These are phyloP conservation scores for Exophiala dermatitidis DNA, from an alignment of 2,329 filamentous ascomycete species.

Conservation along the genomic window DNA sequence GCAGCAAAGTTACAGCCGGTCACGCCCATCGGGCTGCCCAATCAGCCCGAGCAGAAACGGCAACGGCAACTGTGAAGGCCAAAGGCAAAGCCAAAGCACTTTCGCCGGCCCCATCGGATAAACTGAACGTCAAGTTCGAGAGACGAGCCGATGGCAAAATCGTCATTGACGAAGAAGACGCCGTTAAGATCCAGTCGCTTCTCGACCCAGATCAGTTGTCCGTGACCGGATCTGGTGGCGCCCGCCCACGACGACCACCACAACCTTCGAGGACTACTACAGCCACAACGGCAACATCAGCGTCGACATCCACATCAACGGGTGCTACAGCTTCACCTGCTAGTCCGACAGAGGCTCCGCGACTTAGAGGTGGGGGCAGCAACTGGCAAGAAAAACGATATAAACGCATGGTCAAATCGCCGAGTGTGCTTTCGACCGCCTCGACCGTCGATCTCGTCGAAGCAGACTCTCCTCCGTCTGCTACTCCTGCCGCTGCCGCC, in stretches of 20 bases:
- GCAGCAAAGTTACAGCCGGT: too few species aligned
- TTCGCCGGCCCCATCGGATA: not conserved
- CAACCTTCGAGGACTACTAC: not conserved
- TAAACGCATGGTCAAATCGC: not conserved
- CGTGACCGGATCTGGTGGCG: not conserved
- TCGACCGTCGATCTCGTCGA: not conserved
- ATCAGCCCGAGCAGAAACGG: not conserved
- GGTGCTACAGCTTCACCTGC: too few species aligned
- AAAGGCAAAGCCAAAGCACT: not conserved
- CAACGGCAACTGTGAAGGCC: not conserved
- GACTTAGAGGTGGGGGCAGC: not conserved
- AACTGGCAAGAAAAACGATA: not conserved
- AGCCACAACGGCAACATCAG: not conserved
- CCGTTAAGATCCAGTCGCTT: not conserved
- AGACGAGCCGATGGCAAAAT: not conserved
- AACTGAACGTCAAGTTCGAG: not conserved
- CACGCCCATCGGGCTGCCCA: too few species aligned
- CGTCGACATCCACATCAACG: too few species aligned
- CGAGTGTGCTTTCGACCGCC: not conserved
- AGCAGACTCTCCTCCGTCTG: too few species aligned
- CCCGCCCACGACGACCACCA: too few species aligned
- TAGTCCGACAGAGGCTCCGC: not conserved
- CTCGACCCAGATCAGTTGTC: not conserved
- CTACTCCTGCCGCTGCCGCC: not conserved
- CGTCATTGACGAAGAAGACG: not conserved